Conservation (phyloP, 768 basidiomycete species). For the Imleria badia region DNA sequence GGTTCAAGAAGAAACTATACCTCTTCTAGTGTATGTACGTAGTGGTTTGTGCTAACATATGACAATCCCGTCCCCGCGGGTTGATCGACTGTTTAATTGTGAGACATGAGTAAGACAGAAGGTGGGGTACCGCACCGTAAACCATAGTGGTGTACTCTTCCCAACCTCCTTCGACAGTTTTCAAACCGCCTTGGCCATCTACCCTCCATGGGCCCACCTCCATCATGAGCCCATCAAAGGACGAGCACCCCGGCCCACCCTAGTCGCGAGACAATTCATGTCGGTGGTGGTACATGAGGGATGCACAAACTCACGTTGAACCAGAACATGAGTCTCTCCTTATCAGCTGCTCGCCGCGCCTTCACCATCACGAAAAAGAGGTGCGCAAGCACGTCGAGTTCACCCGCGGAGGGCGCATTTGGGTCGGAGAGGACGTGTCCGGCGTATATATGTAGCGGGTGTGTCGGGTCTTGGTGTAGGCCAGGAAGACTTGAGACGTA, state of each 20-base stretch:
- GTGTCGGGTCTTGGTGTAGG: constrained; percentile 66
- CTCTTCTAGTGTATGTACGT: constrained; percentile 74
- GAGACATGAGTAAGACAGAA: constrained; percentile 5
- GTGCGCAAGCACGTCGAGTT: constrained; percentile 70
- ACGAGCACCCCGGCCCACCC: constrained; percentile 97
- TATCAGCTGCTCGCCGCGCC: constrained; percentile 85
- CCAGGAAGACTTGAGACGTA: constrained; percentile 77
- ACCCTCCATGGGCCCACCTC: constrained; percentile 92
- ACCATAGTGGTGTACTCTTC: constrained; percentile 96
- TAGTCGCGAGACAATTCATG: constrained; percentile 29
- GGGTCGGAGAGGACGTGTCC: constrained; percentile 86
- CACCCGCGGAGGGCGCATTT: constrained; percentile 44
- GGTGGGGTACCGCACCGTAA: constrained; percentile 60
- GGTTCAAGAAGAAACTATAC: constrained; percentile 36
- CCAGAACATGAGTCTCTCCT: constrained; percentile 91
- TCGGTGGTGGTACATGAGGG: background rate
- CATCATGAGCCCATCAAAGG: constrained; percentile 97
- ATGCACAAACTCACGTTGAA: constrained; percentile 69
- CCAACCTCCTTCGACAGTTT: constrained; percentile 85
- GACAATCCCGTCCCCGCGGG: constrained; percentile 96
- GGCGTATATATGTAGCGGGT: constrained; percentile 77
- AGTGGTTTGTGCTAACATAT: constrained; percentile 82
- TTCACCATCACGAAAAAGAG: constrained; percentile 89
- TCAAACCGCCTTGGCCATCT: constrained; percentile 70
- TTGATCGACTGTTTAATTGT: constrained; percentile 75